Percentiles rank a stretch among this genome's conserved stretches.
These are phyloP conservation scores for Rhodotorula sp. DNA, from an alignment of 1,284 basidiomycete species.

Conservation along the genomic window DNA sequence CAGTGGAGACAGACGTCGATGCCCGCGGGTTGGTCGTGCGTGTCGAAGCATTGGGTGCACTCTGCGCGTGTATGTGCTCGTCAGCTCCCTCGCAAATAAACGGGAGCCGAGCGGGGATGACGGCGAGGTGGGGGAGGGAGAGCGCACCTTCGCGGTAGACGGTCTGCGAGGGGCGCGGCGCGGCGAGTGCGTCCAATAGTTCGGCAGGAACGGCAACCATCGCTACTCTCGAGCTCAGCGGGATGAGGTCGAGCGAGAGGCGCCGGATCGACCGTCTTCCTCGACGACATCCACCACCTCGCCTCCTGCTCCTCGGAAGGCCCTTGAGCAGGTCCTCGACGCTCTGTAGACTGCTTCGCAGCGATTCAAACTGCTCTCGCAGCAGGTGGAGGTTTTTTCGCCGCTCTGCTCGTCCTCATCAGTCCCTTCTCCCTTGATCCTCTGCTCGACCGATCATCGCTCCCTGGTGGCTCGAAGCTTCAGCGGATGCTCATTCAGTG, in stretches of 20 bases:
- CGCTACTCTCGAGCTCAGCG: not conserved
- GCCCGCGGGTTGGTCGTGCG: constrained; percentile 73
- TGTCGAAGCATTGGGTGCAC: constrained; percentile 95
- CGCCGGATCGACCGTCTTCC: not conserved
- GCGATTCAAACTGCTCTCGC: not conserved
- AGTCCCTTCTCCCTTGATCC: not conserved
- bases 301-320: not conserved
- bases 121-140: not conserved
- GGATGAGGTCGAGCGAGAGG: not conserved
- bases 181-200: constrained; percentile 5
- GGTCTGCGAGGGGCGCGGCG: constrained; percentile 29
- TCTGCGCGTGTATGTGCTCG: constrained; percentile 53
- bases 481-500: too few species aligned
- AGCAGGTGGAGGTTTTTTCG: too few species aligned
- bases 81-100: not conserved
- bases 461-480: too few species aligned
- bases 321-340: not conserved
- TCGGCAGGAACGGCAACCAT: constrained; percentile 5
- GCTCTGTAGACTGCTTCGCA: too few species aligned
- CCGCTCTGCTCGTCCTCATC: not conserved
- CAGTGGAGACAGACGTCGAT: constrained; percentile 88
- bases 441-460: too few species aligned
- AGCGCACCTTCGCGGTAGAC: constrained; percentile 31
- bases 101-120: not conserved
- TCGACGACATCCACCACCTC: not conserved